Evolutionary conservation across 2,329 filamentous ascomycete species (phyloP).

Genomic region (Tolypocladium paradoxum): DNA sequence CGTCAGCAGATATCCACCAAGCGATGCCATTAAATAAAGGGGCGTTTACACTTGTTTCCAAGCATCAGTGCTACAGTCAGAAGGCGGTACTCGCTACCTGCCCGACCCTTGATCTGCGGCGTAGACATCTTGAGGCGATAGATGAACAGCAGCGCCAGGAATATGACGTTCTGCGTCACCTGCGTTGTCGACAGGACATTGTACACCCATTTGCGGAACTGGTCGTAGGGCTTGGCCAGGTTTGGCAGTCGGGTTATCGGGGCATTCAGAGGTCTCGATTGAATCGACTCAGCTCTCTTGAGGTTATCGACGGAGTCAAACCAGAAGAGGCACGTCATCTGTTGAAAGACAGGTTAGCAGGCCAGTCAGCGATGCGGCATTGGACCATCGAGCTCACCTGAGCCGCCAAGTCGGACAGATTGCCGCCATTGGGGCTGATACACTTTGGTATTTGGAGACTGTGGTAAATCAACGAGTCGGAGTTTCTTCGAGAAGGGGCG

Average conservation of each 20-base stretch:
- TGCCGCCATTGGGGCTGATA: constrained; percentile 66
- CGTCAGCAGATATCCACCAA: constrained; percentile 9
- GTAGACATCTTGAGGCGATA: constrained; percentile 88
- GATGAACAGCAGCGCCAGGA: constrained; percentile 84
- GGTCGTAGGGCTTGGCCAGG: constrained; percentile 65
- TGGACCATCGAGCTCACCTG: constrained; percentile 43
- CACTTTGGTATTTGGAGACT: constrained; percentile 63
- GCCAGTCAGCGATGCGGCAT: neutral
- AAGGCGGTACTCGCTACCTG: constrained; percentile 85
- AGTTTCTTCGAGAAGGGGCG: constrained; percentile 24
- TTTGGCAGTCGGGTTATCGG: constrained; percentile 46
- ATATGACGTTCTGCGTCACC: constrained; percentile 89
- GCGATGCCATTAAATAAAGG: neutral
- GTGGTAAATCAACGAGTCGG: constrained; percentile 39
- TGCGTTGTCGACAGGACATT: constrained; percentile 88
- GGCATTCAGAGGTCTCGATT: constrained; percentile 26
- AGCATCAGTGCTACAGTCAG: constrained; percentile 95
- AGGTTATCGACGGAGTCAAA: constrained; percentile 82
- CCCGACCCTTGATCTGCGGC: constrained; percentile 77
- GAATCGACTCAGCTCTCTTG: constrained; percentile 57
- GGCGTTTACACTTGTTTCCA: constrained; percentile 77
- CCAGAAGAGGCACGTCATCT: constrained; percentile 97
- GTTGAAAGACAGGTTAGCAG: neutral
- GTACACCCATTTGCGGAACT: constrained; percentile 90
- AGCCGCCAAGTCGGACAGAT: constrained; percentile 71